phyloP scores from a whole-genome alignment of 2,329 filamentous ascomycete species.

The Alternaria consortialis region DNA sequence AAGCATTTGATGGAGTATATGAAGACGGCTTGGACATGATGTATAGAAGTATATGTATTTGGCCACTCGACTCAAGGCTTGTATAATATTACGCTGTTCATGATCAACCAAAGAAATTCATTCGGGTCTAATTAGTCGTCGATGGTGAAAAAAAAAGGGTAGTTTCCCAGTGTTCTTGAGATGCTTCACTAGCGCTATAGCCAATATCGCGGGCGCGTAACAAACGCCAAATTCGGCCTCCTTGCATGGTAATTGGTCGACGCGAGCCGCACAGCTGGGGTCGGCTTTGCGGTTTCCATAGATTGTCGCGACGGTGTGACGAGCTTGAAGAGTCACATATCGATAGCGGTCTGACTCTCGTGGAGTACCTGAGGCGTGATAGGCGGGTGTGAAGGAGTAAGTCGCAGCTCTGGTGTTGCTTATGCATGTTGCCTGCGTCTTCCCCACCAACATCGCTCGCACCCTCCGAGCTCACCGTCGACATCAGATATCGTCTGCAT shows the following conservation, averaged over 20 bases:
- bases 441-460: slow-evolving; percentile 7
- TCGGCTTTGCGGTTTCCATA: slow-evolving; percentile 29
- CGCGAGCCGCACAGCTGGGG: slow-evolving; percentile 37
- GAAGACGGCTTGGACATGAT: slow-evolving; percentile 19
- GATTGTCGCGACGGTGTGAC: slow-evolving; percentile 39
- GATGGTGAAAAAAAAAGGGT: no score
- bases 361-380: slow-evolving; percentile 23
- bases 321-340: slow-evolving; percentile 8
- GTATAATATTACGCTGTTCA: slow-evolving; percentile 27
- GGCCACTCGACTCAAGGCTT: slow-evolving; percentile 50
- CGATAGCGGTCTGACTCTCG: slow-evolving; percentile 23
- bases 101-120: slow-evolving; percentile 2
- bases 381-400: slow-evolving; percentile 14
- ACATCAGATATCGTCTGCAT: slow-evolving; percentile 8
- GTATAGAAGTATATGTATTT: slow-evolving; percentile 34
- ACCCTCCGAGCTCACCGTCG: slow-evolving; percentile 11
- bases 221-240: slow-evolving; percentile 26
- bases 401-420: slow-evolving; percentile 21
- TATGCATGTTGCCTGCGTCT: slow-evolving; percentile 29
- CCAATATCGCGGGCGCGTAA: slow-evolving; percentile 40
- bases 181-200: slow-evolving; percentile 6
- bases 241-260: slow-evolving; percentile 29
- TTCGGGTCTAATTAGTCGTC: neutral
- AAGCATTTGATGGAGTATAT: slow-evolving; percentile 44
- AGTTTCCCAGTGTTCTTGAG: neutral